Base-by-base conservation (phyloP, 1,284 basidiomycete genomes). In the Rhizoctonia solani region DNA sequence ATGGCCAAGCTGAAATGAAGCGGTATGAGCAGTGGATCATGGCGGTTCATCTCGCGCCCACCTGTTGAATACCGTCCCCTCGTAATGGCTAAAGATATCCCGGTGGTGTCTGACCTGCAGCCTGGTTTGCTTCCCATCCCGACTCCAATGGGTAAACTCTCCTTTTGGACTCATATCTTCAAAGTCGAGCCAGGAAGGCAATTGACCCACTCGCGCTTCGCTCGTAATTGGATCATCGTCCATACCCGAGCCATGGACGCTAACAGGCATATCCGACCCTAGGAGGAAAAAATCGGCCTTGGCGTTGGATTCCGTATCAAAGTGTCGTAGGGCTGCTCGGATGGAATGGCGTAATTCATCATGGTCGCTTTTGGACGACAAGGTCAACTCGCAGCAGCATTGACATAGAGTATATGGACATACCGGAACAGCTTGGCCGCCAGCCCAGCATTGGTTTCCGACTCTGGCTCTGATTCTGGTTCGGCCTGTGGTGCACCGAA, bases 351-450 rank as follows among this genome's bases (percentile, higher is more conserved):
- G 58, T 23, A 61, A 47, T 37, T 63, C 34, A 23, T 50, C 46
- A 32, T 63, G 58, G 25, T 52, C 46, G 6, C 47, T 63, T n/a
- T n/a, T n/a, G n/a, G n/a, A n/a, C n/a, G 25, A n/a, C 3, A n/a
- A n/a, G 6, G 25, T 42, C 16, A 13, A 1, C 29, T 11, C 11
- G 46, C 19, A 39, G 13, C 4, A 21, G 21, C 8, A 21, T 11
- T 9, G 19, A 1, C 16, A 21, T 34, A 37, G 9, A 34, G 23
- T 5, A 5, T 21, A 19, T 14, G 19, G 16, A 52, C 58, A 8
- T 63, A 52, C 58, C 58, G 58, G 47, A 63, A 63, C 47, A 63
- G 19, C 47, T 29, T 63, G 14, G 58, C 58, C 13, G 58, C 58
- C 3, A 63, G 46, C 21, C 58, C 58, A 27, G 30, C 58, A 16